Evolutionary conservation across 2,329 filamentous ascomycete species (phyloP).

Genomic region (Cladosporium sp.): DNA sequence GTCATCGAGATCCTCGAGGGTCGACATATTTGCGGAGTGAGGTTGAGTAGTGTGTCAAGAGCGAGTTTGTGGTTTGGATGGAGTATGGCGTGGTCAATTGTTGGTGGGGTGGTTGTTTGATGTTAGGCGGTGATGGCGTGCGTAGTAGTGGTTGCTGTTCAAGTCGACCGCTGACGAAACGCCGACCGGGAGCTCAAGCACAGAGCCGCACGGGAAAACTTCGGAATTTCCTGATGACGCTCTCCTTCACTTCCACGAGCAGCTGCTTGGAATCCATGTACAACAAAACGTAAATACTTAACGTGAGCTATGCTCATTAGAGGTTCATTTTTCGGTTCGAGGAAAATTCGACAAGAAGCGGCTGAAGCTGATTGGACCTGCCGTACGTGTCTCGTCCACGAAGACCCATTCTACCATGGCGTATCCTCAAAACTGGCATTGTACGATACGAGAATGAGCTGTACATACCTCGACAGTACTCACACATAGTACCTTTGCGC

Average conservation of each 20-base stretch:
- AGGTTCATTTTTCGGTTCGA: too few species aligned
- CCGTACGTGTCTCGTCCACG: too few species aligned
- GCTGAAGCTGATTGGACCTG: too few species aligned
- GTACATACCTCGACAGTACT: too few species aligned
- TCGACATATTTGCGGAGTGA: conserved; percentile 65
- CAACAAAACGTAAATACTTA: too few species aligned
- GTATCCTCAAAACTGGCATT: too few species aligned
- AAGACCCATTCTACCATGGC: too few species aligned
- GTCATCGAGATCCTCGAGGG: conserved; percentile 88
- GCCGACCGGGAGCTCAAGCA: not conserved
- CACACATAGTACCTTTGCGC: too few species aligned
- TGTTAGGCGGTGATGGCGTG: conserved; percentile 14
- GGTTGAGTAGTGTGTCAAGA: not conserved
- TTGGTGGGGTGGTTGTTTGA: not conserved
- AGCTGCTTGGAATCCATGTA: too few species aligned
- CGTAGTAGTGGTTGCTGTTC: conserved; percentile 12
- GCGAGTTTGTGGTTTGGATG: not conserved
- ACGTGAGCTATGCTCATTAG: too few species aligned
- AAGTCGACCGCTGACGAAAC: conserved; percentile 15
- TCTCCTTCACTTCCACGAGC: not conserved
- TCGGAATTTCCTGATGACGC: not conserved
- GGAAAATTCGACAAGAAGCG: too few species aligned
- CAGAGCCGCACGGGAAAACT: not conserved
- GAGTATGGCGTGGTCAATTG: not conserved
- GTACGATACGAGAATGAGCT: too few species aligned